Evolutionary conservation across 441 rosid genomes (phyloP).

Genomic region (Omphalea diandra): DNA sequence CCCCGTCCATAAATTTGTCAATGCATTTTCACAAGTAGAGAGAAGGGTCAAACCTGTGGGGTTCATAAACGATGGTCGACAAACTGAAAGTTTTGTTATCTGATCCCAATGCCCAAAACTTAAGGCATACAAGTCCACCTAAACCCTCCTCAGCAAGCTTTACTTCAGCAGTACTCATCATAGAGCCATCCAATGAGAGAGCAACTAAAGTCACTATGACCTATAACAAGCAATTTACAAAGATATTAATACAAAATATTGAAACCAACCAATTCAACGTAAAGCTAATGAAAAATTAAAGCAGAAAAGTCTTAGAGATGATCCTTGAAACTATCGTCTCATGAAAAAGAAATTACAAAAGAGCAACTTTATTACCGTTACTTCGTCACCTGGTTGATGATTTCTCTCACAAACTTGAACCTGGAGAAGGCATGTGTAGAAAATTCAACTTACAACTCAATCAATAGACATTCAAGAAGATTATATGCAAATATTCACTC

Average conservation of each 20-base stretch:
- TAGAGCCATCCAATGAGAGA: not conserved
- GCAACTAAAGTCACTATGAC: conserved; percentile 28
- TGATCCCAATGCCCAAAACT: conserved; percentile 31
- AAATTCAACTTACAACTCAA: conserved; percentile 27
- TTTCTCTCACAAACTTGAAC: conserved; percentile 95
- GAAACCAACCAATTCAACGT: conserved; percentile 8
- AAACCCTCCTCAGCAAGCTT: too few species aligned
- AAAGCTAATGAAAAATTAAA: conserved; percentile 3
- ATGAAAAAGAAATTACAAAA: conserved; percentile 14
- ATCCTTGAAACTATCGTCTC: not conserved
- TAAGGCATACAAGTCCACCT: too few species aligned
- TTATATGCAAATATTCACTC: not conserved
- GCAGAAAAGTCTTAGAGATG: not conserved
- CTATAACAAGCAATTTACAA: conserved; percentile 36
- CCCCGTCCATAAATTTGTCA: not conserved
- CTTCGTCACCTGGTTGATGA: conserved; percentile 92
- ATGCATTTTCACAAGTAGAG: not conserved
- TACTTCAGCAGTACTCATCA: too few species aligned
- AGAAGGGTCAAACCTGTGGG: conserved; percentile 69
- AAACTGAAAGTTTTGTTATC: conserved; percentile 63
- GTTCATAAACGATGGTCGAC: conserved; percentile 87
- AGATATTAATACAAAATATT: conserved; percentile 12
- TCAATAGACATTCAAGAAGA: not conserved
- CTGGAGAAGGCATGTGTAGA: conserved; percentile 38
- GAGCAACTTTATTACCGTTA: conserved; percentile 55